A percentile compares a stretch with the other conserved stretches of the same genome.
Conservation (phyloP, 2,329 filamentous ascomycete species). For the Aspergillus hortae region DNA sequence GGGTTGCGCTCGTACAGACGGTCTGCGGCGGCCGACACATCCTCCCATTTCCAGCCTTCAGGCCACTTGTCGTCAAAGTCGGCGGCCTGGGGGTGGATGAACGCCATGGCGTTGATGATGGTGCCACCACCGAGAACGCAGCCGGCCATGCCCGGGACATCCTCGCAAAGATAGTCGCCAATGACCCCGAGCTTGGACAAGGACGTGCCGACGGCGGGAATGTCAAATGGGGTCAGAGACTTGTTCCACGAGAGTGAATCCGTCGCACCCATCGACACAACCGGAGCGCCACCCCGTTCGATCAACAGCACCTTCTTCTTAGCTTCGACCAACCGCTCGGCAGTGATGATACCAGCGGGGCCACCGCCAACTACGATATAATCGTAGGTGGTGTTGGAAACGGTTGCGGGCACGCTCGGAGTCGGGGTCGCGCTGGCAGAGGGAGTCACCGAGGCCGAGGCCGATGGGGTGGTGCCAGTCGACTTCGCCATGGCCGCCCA, state of each 20-base stretch:
- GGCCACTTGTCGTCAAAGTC: conserved; percentile 74
- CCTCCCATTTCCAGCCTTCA: conserved; percentile 62
- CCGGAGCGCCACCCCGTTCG: conserved; percentile 16
- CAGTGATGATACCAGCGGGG: conserved; percentile 18
- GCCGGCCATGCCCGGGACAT: conserved; percentile 16
- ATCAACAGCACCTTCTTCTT: conserved; percentile 19
- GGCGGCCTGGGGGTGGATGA: conserved; percentile 45
- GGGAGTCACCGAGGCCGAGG: conserved; percentile 3
- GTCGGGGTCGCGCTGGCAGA: conserved; percentile 7
- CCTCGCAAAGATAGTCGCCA: conserved; percentile 17
- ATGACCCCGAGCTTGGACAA: conserved; percentile 11
- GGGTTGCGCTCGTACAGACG: conserved; percentile 67
- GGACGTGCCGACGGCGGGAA: conserved; percentile 15
- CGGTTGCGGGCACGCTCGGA: conserved; percentile 9
- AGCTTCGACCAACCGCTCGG: conserved; percentile 15
- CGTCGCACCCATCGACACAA: conserved; percentile 11
- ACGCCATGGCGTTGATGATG: conserved; percentile 17
- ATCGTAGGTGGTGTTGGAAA: conserved; percentile 17
- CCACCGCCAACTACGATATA: conserved; percentile 22
- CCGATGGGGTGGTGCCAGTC: conserved; percentile 3
- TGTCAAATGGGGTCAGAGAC: conserved; percentile 13
- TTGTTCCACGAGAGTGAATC: conserved; percentile 18
- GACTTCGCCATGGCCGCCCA: conserved; percentile 15
- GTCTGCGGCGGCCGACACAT: conserved; percentile 58
- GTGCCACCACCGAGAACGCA: conserved; percentile 19